Evolutionary conservation across 2,329 filamentous ascomycete genomes (phyloP).

Genomic region (Fulvia fulva): DNA sequence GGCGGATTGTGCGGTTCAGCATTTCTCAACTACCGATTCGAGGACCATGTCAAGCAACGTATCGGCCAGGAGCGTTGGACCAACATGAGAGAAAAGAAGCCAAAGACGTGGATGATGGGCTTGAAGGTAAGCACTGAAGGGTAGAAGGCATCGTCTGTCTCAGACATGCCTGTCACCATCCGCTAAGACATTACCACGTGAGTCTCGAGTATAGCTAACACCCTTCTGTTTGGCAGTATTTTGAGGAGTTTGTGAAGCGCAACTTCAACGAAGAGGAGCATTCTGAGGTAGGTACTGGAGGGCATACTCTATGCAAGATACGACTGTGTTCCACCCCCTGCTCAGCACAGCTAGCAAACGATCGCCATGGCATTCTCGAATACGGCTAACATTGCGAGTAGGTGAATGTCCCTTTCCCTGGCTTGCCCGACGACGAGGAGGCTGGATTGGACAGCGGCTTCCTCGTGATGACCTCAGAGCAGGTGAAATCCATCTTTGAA

Average conservation of each 20-base stretch:
- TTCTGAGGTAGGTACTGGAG: too few relatives aligned
- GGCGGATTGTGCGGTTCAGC: constrained; percentile 74
- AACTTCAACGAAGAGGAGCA: constrained; percentile 71
- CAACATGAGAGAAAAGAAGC: constrained; percentile 72
- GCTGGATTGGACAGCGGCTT: constrained; percentile 73
- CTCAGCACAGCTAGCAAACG: too few relatives aligned
- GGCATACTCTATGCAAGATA: too few relatives aligned
- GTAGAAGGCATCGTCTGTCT: too few relatives aligned
- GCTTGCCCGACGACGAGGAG: constrained; percentile 70
- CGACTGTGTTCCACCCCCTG: too few relatives aligned
- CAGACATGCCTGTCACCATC: too few relatives aligned
- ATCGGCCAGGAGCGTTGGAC: constrained; percentile 64
- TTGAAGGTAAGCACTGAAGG: too few relatives aligned
- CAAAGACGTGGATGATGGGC: constrained; percentile 70
- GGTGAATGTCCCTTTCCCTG: constrained; percentile 75
- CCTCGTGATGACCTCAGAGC: constrained; percentile 67
- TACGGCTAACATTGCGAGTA: too few relatives aligned
- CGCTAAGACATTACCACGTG: too few relatives aligned
- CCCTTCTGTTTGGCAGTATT: too few relatives aligned
- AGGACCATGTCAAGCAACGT: constrained; percentile 67
- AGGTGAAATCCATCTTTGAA: constrained; percentile 59
- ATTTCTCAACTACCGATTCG: constrained; percentile 76
- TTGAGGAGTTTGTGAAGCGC: constrained; percentile 80
- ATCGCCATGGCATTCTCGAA: too few relatives aligned
- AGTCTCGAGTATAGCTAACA: too few relatives aligned